Evolutionary conservation across 2,329 filamentous ascomycete species (phyloP), one percentile per base, ranked within the genome.

Genomic region (Colletotrichum aenigma): DNA sequence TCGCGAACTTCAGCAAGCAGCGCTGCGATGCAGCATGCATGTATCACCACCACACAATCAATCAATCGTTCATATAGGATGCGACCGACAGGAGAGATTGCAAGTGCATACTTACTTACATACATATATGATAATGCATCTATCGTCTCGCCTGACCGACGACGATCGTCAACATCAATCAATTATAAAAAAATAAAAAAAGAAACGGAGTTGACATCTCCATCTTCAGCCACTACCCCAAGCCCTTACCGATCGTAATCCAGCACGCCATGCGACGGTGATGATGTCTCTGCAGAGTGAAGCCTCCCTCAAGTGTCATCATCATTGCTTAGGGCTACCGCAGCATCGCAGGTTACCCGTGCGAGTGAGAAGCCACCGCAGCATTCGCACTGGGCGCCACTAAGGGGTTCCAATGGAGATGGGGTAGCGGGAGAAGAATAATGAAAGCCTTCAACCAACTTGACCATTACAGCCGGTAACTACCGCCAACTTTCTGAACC

Each of bases 201-300:
- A 82, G n/a, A 78, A 79, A 68, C 65, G 83, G 83, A 86, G 89
- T 91, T 79, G 89, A 85, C 86, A 83, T 86, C 86, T 87, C 90
- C 87, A 90, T 90, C 90, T 88, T 87, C 84, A 84, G 82, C 83
- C 83, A 81, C 85, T 85, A 87, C 85, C 87, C 88, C 91, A 92
- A 85, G 84, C 90, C 90, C 89, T 87, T 83, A 87, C 86, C 88
- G 87, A 88, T 89, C 91, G 92, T 93, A 84, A 89, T 93, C 92
- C 92, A 91, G 85, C 87, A 86, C 91, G 92, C 92, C 91, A 93
- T 88, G 88, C 89, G 89, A 92, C 90, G 92, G 91, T 91, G 91
- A 90, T 91, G 89, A 92, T 87, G 84, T 84, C 91, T 93, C 90
- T 93, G 92, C 91, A 92, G 91, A 92, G 92, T 93, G 90, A 93